Evolutionary conservation across 179 eudicot species (phyloP).

Genomic region (Spinacia oleracea): DNA sequence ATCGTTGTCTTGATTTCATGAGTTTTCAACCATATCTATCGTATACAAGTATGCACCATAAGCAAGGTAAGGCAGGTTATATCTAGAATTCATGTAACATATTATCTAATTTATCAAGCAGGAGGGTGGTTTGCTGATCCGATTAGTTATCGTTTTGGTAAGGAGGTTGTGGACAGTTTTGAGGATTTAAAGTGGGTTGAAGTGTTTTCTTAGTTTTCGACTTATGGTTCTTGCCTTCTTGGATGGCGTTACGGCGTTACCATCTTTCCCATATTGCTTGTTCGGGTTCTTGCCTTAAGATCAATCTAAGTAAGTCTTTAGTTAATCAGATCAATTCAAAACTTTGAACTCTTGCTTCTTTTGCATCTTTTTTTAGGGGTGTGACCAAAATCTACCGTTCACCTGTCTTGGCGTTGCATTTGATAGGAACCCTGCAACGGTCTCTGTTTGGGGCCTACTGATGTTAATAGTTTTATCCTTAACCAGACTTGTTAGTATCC

Average conservation of each 20-base stretch:
- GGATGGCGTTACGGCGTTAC: no score
- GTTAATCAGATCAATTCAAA: not conserved
- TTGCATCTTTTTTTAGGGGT: not conserved
- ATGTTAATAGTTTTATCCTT: no score
- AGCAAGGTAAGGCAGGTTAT: not conserved
- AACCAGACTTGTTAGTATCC: no score
- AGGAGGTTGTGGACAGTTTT: not conserved
- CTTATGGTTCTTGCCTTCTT: not conserved
- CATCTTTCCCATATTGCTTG: not conserved
- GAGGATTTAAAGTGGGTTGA: not conserved
- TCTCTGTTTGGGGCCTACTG: no score
- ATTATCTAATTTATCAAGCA: not conserved
- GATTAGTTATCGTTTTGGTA: not conserved
- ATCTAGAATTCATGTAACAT: not conserved
- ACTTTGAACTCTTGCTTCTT: not conserved
- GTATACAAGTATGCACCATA: not conserved
- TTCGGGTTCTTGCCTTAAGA: not conserved
- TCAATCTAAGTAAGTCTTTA: not conserved
- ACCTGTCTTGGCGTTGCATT: no score
- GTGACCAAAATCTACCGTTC: not conserved
- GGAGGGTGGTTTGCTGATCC: not conserved
- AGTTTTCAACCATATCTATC: not conserved
- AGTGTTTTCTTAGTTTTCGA: not conserved
- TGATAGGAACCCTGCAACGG: no score
- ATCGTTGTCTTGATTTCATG: conserved; percentile 11